Evolutionary conservation across 768 basidiomycete genomes (phyloP), one percentile per base, ranked within the genome.

Genomic region (Nevesoporus exiguus): DNA sequence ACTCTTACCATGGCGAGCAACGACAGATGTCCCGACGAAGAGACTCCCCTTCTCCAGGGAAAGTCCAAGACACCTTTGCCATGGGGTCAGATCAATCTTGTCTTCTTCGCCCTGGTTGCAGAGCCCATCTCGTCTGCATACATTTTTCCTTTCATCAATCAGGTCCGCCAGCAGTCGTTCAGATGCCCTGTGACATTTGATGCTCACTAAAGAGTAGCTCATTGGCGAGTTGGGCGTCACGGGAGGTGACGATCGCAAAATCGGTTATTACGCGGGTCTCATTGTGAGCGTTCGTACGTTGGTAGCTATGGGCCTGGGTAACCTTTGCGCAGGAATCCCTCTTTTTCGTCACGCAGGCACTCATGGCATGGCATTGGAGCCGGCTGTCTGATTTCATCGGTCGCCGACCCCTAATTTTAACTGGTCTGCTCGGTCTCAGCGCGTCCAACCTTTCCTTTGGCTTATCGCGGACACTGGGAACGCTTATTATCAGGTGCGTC

Each of bases 191-290:
- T 42, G 27, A 3, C n/a, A 2, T 7, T 39, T 7, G 37, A n/a
- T n/a, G n/a, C n/a, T n/a, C 8, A 39, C 13, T 19, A 19, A n/a
- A n/a, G 17, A 14, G 31, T 36, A 25, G 85, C 76, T 86, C 22
- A 77, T 87, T 31, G 73, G 77, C 25, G 84, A 84, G 56, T 72
- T 85, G n/a, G 82, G 78, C 33, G 73, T 87, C 33, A 85, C 82
- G 5, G 80, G 80, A 21, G 85, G 84, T 21, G 82, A 87, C 54
- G 77, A 81, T 41, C 73, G 75, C 48, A 83, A 82, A 70, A 80
- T 84, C 5, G 85, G 85, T 25, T 86, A 86, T 61, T 87, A 86
- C 62, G 84, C 82, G 25, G 85, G 83, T 29, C 60, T 86, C 31
- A 65, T 69, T 39, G 82, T 85, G 54, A 71, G 84, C 56, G 54